Evolutionary conservation across 495 filamentous ascomycete species (phyloP), one percentile per base, ranked within the genome.

Genomic region (Hypoxylon cercidicola): DNA sequence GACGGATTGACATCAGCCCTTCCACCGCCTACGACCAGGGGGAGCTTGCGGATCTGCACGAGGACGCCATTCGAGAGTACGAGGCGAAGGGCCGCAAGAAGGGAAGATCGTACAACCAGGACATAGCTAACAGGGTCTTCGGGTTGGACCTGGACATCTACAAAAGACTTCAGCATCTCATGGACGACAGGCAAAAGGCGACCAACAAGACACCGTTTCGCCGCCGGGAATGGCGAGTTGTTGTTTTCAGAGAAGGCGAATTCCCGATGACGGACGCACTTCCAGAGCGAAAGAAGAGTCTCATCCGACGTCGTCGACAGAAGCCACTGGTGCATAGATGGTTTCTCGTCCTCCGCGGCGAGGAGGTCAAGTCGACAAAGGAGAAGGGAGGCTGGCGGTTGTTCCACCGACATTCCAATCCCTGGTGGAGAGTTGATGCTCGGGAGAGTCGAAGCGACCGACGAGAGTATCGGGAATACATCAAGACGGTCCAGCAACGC

Each of bases 151-250:
- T 12, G 0, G 60, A 49, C 0, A 11, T 56, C 16, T 68, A 62
- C 23, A 62, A 64, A 13, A 57, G 25, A 37, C 1, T 62, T 7
- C 60, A 72, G 34, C 39, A 49, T 4, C 52, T 72, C 37, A 19
- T 72, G 4, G 55, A 64, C 15, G 53, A 65, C 18, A 72, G 62
- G 30, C 57, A 43, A 16, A 49, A 40, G 16, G 48, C 53, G n/a
- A 53, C 70, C 12, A 72, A 72, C 49, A 60, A n/a, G 19, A 70
- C 60, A 1, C 66, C 67, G n/a, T 60, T 61, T 15, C 70, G 60
- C 41, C 55, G 61, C 20, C 70, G 67, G 0, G 70, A 68, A 55
- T 72, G 70, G 70, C 55, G 60, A 1, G 32, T 70, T n/a, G 52
- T 67, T 1, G 20, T 70, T 2, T 55, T 70, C 15, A 51, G 67